Conservation (phyloP, 2,329 filamentous ascomycete species). For the Nothophoma quercina region DNA sequence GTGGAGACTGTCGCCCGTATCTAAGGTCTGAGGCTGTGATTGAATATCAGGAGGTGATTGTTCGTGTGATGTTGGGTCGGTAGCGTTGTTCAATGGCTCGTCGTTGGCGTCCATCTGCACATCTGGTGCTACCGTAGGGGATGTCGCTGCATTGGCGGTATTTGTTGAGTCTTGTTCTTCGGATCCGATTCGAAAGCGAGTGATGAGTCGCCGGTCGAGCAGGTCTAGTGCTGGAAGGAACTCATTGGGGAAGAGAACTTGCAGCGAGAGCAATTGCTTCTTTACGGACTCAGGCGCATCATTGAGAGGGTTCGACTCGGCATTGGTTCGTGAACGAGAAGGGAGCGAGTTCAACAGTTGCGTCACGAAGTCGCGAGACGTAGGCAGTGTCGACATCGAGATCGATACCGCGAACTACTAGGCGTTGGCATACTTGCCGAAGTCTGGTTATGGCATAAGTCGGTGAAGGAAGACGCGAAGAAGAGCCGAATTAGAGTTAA, state of each 20-base stretch:
- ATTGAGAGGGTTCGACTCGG: conserved; percentile 53
- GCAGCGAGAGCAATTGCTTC: conserved; percentile 69
- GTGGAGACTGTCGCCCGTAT: conserved; percentile 34
- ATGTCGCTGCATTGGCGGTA: neutral
- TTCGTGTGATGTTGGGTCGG: neutral
- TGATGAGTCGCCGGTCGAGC: conserved; percentile 78
- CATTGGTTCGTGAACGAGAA: conserved; percentile 23
- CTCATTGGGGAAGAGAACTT: conserved; percentile 82
- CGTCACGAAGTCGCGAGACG: conserved; percentile 45
- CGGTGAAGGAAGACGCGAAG: conserved; percentile 24
- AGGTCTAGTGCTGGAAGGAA: conserved; percentile 87
- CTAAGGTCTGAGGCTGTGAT: neutral
- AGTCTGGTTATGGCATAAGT: conserved; percentile 17
- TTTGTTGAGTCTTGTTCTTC: neutral
- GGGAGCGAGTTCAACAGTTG: conserved; percentile 40
- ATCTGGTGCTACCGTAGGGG: neutral
- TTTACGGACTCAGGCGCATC: conserved; percentile 35
- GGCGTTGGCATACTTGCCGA: conserved; percentile 12
- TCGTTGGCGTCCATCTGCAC: neutral
- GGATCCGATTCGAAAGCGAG: conserved; percentile 52
- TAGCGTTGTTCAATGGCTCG: neutral
- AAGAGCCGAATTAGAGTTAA: conserved; percentile 34
- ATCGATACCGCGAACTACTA: conserved; percentile 24
- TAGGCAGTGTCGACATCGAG: conserved; percentile 23
- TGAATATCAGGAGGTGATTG: neutral